Evolutionary conservation across 2,329 filamentous ascomycete genomes (phyloP), one percentile per base, ranked within the genome.

Genomic region (Curvularia lunata): DNA sequence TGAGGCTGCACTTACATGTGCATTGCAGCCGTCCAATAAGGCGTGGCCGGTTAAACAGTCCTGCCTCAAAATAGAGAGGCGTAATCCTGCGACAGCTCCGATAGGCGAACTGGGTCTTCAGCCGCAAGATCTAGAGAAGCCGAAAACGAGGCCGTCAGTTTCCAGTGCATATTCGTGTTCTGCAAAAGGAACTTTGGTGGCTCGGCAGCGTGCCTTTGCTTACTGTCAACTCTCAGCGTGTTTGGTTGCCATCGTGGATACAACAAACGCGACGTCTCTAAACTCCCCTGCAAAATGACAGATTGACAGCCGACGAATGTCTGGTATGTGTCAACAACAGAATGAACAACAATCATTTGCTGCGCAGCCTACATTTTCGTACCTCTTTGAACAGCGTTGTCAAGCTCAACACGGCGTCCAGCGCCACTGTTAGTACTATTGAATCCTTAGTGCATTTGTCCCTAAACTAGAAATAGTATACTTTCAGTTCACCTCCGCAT

Each of bases 1-100:
- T 40, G 47, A 49, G 25, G 34, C 34, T 49, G 47, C 34, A 40
- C 47, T 47, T 47, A 32, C 47, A 30, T 27, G n/a, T 49, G 34
- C 47, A 40, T 40, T 49, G 47, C 23, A 40, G 47, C 32, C 18
- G 34, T 19, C 47, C 47, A 49, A 40, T 49, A 12, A 21, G 12
- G 23, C 10, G 9, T 18, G 2, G 23, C 47, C 47, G 47, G 47
- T 10, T 49, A 49, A 49, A 40, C 21, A 19, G 19, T 40, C 23
- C 28, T 27, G 25, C 19, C 47, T 23, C 34, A 28, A 40, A 40
- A 49, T 49, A 49, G 34, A 40, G 23, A 40, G 12, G 34, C 47
- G 34, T 40, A 23, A 16, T 12, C 25, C 23, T 19, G 8, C 12
- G 47, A 40, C 12, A 19, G 32, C n/a, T 21, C 47, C 47, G 47